Conservation (phyloP, 306 rosid species). For the Prunus padus region DNA sequence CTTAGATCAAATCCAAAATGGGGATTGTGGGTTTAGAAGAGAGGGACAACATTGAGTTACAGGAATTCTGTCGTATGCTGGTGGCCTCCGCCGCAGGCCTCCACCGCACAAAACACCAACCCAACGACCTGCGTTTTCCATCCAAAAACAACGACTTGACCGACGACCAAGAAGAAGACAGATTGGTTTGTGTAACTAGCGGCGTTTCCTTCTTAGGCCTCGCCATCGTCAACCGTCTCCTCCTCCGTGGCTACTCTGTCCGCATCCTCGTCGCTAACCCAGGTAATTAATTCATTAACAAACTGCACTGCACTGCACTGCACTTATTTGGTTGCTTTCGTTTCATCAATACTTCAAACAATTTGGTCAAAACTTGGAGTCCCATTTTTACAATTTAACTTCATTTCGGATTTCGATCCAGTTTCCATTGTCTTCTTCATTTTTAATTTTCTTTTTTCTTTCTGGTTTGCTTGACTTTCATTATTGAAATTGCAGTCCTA, state of each 20-base stretch:
- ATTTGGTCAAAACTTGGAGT: neutral
- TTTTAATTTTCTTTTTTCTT: too few relatives aligned
- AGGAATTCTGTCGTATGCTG: conserved; percentile 45
- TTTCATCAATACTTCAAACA: neutral
- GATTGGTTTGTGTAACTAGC: conserved; percentile 70
- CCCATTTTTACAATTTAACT: too few relatives aligned
- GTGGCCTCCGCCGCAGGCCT: conserved; percentile 39
- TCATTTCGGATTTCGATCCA: too few relatives aligned
- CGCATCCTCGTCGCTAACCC: conserved; percentile 56
- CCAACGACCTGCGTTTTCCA: conserved; percentile 8
- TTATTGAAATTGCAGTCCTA: too few relatives aligned
- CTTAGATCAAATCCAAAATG: conserved; percentile 30
- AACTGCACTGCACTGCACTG: too few relatives aligned
- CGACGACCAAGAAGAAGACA: conserved; percentile 29
- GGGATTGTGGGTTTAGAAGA: conserved; percentile 56
- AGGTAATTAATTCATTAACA: conserved; percentile 39
- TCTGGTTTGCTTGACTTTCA: too few relatives aligned
- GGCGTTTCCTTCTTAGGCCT: conserved; percentile 79
- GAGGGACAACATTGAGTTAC: conserved; percentile 36
- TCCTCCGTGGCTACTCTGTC: conserved; percentile 72
- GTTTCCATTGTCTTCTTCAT: too few relatives aligned
- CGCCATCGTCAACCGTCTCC: conserved; percentile 63
- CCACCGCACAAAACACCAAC: conserved; percentile 46
- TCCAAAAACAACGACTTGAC: neutral
- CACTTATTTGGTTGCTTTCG: too few relatives aligned